Evolutionary conservation across 108 stramenopile species (phyloP), one percentile per base, ranked within the genome.

Genomic region (Discostella stelligeroides): DNA sequence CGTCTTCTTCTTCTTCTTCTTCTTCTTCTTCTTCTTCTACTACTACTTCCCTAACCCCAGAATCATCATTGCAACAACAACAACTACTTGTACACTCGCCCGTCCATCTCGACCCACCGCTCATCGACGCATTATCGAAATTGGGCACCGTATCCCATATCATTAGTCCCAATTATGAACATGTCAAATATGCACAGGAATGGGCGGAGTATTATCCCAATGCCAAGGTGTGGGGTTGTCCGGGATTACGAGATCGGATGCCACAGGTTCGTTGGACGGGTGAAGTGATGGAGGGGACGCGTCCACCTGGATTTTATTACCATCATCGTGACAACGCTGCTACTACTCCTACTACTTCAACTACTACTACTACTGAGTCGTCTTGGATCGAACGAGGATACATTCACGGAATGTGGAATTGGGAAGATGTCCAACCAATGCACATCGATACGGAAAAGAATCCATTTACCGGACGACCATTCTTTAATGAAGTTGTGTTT

Each of bases 401-500:
- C n/a, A n/a, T n/a, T n/a, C n/a, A n/a, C n/a, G n/a, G n/a, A n/a
- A n/a, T 76, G 68, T 92, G 91, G 91, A 83, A 90, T 77, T 80
- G 83, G 67, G 72, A 81, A 17, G 75, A 73, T 17, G 70, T 95
- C 29, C 69, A 79, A 40, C 83, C 90, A 10, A 68, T 90, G 12
- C 90, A 95, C 64, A 50, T 92, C 28, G 82, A 91, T 60, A 72
- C 73, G 14, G 93, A 95, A 74, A 73, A 70, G n/a, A 90, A 90
- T 71, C 93, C 90, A 27, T 88, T 89, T 46, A 94, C 93, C n/a
- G 83, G 83, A 13, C 80, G 77, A 42, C 81, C 90, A 17, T 95
- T 95, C 50, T 95, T 95, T 81, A 91, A 91, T 68, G 94, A 95
- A 78, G 88, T 90, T 7, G 70, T 91, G 9, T 92, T 86, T 66